Base-by-base conservation (phyloP, 192 early-diverging fungal genomes). In the Glomus cerebriforme region DNA sequence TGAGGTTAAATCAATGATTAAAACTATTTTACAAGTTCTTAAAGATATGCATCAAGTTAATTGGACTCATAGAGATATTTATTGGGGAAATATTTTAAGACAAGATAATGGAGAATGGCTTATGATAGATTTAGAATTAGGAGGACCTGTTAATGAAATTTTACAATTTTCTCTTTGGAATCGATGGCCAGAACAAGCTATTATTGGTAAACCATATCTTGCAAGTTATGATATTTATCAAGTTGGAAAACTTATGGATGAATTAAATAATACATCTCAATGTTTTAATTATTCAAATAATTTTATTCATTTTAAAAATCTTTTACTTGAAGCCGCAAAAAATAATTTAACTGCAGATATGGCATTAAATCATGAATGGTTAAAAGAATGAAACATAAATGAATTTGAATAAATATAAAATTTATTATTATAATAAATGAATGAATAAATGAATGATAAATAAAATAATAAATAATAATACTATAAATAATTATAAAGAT, bases 81-180 rank as follows among this genome's bases (percentile, higher is more conserved):
- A 68, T 39, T 68, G 66, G 66, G 66, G 66, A 24, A 68, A 68
- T 68, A 39, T 68, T 39, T 39, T 68, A 35, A 68, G 66, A 37
- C 66, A 68, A 22, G 66, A 68, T 65, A 29, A 19, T 67, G 66
- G 32, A 10, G 66, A 68, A 12, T 68, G 66, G 66, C 1, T 68
- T 1, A 8, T 68, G 24, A 68, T 68, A 9, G 66, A 68, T 68
- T n/a, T 68, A n/a, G 66, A 68, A 68, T 37, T 68, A n/a, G 66
- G 66, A 17, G 34, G 66, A 7, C 31, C 9, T n/a, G 35, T 68
- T 37, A 24, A 68, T 24, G 66, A 68, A 39, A 37, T 68, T 5
- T 68, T 68, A 37, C 19, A 68, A 22, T 12, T 68, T 35, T 34
- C 66, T 7, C n/a, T 68, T 10, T 68, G 66, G 66, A 37, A 68